Evolutionary conservation across 140 eudicot species (phyloP).

Genomic region (Oenanthe javanica): DNA sequence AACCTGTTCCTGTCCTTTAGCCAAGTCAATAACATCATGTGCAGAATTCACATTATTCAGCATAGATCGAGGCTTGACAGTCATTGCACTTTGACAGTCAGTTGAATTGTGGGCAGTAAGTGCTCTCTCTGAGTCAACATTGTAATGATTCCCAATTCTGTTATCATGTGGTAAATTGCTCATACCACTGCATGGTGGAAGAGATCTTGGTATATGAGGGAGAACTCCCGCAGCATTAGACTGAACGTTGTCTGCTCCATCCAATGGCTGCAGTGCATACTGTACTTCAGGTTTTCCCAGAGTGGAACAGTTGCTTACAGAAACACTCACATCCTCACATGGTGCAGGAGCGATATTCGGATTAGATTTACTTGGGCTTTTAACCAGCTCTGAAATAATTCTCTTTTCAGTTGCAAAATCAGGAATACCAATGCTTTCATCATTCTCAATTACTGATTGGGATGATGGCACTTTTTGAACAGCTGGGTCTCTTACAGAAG

Average conservation of each 20-base stretch:
- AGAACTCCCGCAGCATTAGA: slow-evolving; percentile 15
- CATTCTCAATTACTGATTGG: slow-evolving; percentile 11
- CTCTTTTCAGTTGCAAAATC: slow-evolving; percentile 18
- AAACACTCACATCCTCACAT: slow-evolving; percentile 55
- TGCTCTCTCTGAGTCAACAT: slow-evolving; percentile 14
- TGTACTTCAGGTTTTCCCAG: slow-evolving; percentile 20
- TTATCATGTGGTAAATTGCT: slow-evolving; percentile 1
- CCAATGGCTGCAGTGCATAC: background rate
- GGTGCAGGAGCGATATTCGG: slow-evolving; percentile 61
- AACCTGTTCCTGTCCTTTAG: slow-evolving; percentile 72
- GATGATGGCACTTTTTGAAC: slow-evolving; percentile 15
- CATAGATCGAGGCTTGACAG: slow-evolving; percentile 22
- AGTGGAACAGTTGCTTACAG: slow-evolving; percentile 36
- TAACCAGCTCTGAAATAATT: slow-evolving; percentile 27
- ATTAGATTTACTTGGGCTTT: slow-evolving; percentile 20
- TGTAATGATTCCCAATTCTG: slow-evolving; percentile 8
- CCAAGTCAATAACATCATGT: slow-evolving; percentile 44
- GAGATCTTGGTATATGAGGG: slow-evolving; percentile 3
- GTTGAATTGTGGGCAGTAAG: slow-evolving; percentile 19
- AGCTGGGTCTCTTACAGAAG: slow-evolving; percentile 20
- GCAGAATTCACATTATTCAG: slow-evolving; percentile 19
- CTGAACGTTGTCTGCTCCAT: background rate
- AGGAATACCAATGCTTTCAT: slow-evolving; percentile 20
- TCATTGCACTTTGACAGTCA: slow-evolving; percentile 26
- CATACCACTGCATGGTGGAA: slow-evolving; percentile 21